Percentiles rank a stretch among this genome's conserved stretches.
Evolutionary conservation across 306 rosid genomes (phyloP).

Genomic region (Prunus padus): DNA sequence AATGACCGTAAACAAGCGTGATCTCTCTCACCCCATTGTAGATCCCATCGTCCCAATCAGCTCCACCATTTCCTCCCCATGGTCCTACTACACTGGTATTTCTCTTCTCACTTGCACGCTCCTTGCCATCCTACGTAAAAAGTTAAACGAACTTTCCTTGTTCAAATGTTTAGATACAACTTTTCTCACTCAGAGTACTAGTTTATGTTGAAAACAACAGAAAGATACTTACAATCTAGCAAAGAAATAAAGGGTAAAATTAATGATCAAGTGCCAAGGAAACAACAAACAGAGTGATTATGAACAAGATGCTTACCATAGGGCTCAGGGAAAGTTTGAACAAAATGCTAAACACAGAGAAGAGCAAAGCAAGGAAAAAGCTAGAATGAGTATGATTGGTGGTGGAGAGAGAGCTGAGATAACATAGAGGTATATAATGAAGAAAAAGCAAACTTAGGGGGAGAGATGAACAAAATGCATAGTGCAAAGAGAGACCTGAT

Average conservation of each 20-base stretch:
- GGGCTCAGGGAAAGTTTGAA: background rate
- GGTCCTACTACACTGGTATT: slow-evolving; percentile 44
- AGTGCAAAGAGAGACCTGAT: background rate
- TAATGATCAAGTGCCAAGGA: background rate
- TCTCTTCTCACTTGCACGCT: slow-evolving; percentile 32
- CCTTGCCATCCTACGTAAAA: slow-evolving; percentile 30
- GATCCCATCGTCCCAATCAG: slow-evolving; percentile 61
- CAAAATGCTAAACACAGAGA: background rate
- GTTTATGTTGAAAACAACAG: background rate
- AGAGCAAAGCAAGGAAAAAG: background rate
- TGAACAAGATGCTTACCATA: background rate
- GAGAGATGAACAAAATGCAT: background rate
- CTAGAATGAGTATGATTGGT: background rate
- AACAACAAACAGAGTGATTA: background rate
- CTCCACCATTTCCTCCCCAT: slow-evolving; percentile 74
- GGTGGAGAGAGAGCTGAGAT: background rate
- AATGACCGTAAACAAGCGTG: slow-evolving; percentile 38
- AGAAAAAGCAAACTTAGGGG: background rate
- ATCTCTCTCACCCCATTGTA: slow-evolving; percentile 57
- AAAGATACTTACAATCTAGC: background rate
- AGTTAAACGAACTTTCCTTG: background rate
- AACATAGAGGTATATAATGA: background rate
- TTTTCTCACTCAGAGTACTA: background rate
- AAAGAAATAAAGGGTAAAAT: background rate
- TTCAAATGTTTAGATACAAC: background rate